phyloP scores from a whole-genome alignment of 441 rosid species.

The Populus tomentosa region DNA sequence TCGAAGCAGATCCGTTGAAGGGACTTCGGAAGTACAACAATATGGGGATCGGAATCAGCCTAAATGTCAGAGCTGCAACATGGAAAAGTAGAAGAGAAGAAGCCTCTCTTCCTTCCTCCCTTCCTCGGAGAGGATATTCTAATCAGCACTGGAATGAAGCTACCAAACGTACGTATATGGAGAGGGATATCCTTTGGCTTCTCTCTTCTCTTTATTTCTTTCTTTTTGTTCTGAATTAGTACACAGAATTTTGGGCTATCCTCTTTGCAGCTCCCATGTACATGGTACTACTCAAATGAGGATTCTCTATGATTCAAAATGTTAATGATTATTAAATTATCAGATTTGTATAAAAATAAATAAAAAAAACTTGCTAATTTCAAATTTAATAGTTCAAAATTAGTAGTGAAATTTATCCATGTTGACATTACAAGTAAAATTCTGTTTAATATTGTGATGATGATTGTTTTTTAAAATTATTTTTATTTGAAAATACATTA shows the following conservation, averaged over 20 bases:
- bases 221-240: neutral
- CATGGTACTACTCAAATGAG: neutral
- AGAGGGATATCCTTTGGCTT: conserved; percentile 7
- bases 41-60: neutral
- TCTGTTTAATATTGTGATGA: no score
- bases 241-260: neutral
- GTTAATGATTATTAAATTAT: neutral
- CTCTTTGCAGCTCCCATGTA: neutral
- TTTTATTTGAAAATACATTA: no score
- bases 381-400: no score
- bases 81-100: neutral
- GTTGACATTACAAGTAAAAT: accelerated
- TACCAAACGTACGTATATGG: neutral
- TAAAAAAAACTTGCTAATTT: neutral
- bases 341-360: neutral
- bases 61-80: conserved; percentile 16
- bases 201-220: neutral
- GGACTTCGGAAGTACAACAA: neutral
- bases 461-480: no score
- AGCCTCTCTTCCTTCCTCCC: neutral
- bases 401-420: no score
- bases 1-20: conserved; percentile 24
- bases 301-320: neutral
- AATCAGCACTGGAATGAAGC: neutral
- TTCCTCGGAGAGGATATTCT: neutral